Base-by-base conservation (phyloP, 768 basidiomycete species). In the Leccinum disarticulatum region DNA sequence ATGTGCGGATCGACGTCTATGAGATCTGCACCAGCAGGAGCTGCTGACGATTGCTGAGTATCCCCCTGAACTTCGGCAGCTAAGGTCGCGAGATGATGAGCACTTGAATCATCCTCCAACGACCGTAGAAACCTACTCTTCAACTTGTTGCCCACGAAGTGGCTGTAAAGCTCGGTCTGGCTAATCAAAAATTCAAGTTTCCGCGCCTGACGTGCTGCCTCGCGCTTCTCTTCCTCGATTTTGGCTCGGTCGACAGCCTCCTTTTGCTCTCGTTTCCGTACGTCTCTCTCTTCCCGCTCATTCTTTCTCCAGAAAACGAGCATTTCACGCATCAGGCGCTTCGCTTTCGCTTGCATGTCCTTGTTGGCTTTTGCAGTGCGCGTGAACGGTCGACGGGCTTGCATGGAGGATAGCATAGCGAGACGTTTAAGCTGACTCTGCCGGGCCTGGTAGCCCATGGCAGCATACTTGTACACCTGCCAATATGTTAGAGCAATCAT, bases 151-250 rank as follows among this genome's bases (percentile, higher is more conserved):
- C 96, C 96, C 59, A 99, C 95, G 82, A 99, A 98, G 77, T 99
- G 97, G 65, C 93, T 95, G 76, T 98, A 99, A 8, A 98, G 83
- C 73, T 99, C 97, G 4, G 97, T 98, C 75, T 98, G 96, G 60
- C 93, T 98, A 74, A 99, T 95, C 75, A 99, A 80, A 77, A 98
- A 99, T 77, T 99, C 97, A 27, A 99, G 85, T 74, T 98, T 98
- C 65, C 96, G 84, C 13, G 95, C 93, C 73, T 96, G 93, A 54
- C 97, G 81, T 41, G 95, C 90, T 13, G 91, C 90, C 75, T 99
- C 97, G 46, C 96, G 83, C 70, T 87, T 91, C 76, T 97, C 94
- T 72, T 96, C 95, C 73, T 96, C 94, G 33, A 92, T 75, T 73
- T 87, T 91, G 25, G 91, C 84, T 54, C 93, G 85, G 67, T 95